Evolutionary conservation across 2,329 filamentous ascomycete species (phyloP), one percentile per base, ranked within the genome.

Genomic region (Rhynchosporium secalis): DNA sequence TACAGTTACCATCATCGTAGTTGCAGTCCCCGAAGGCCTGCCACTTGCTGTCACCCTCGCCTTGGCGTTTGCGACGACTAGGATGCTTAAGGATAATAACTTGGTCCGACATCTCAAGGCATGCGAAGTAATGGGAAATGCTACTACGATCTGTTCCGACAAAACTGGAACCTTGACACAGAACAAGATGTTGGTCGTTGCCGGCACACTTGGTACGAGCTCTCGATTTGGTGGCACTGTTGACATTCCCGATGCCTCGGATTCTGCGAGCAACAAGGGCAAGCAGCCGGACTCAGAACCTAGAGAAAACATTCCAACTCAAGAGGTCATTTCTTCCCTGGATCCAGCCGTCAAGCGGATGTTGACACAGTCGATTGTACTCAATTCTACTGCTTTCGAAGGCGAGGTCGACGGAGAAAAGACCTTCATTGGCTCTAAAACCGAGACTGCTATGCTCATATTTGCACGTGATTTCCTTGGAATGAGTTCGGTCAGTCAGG

Each of bases 141-240:
- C 85, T 2, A 88, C 85, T 1, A 89, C 89, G 0, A 88, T 94
- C 41, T 94, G 90, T 75, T 92, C 90, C 3, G 90, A 91, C 74
- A 91, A 91, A 76, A 91, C 88, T 1, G 88, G 88, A 56, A 91
- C 88, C 4, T 76, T 91, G 20, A 91, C 88, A 0, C 87, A 89
- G 62, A 90, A 90, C 72, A 86, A 86, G 74, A 90, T 90, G 87
- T 89, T 86, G 0, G 88, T 92, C 1, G 89, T 92, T 36, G 86
- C 89, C 31, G 89, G 88, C 6, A 86, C 87, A 4, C 76, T 91
- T 46, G 88, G 88, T 36, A 81, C 81, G 13, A 79, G 78, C 63
- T 79, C 81, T 45, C 80, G 81, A 62, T 87, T 88, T 72, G 80
- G 78, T 57, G 72, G 70, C 36, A 69, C 66, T 41, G 58, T 66